A percentile compares a stretch with the other conserved stretches of the same genome.
Evolutionary conservation across 2,329 filamentous ascomycete genomes (phyloP).

Genomic region (Helminthosporium solani): DNA sequence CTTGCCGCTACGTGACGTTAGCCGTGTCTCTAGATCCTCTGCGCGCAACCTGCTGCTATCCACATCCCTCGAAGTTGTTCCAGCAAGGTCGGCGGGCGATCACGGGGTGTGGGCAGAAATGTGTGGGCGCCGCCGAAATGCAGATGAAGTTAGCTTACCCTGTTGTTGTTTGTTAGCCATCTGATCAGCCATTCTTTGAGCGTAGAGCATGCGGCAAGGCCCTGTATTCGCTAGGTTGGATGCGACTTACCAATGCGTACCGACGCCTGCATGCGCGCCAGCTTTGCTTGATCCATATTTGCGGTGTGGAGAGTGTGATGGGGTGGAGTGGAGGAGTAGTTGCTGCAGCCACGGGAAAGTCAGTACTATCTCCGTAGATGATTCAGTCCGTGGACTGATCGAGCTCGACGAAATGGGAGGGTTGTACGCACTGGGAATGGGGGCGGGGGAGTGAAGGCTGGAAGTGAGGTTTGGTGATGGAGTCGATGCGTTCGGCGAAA

Average conservation of each 20-base stretch:
- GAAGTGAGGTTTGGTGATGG: slow-evolving; percentile 19
- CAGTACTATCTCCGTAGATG: background rate
- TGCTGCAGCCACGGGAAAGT: slow-evolving; percentile 3
- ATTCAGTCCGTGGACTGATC: background rate
- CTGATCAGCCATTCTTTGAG: background rate
- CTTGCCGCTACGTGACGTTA: slow-evolving; percentile 70
- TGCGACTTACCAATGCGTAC: slow-evolving; percentile 46
- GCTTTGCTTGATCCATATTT: slow-evolving; percentile 50
- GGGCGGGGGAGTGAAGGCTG: slow-evolving; percentile 10
- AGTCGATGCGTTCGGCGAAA: slow-evolving; percentile 21
- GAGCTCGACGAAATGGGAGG: background rate
- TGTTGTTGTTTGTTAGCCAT: slow-evolving; percentile 15
- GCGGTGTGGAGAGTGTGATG: slow-evolving; percentile 34
- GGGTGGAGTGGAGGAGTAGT: slow-evolving; percentile 5
- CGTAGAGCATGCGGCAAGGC: background rate
- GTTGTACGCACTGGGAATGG: slow-evolving; percentile 13
- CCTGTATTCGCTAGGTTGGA: background rate
- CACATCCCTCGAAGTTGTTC: slow-evolving; percentile 1
- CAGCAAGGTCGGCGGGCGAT: background rate
- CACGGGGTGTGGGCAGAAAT: background rate
- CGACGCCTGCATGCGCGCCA: slow-evolving; percentile 47
- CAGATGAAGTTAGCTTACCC: slow-evolving; percentile 34
- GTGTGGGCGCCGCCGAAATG: slow-evolving; percentile 4
- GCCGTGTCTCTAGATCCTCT: slow-evolving; percentile 10
- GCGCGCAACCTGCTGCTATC: background rate